phyloP scores from a whole-genome alignment of 192 early-diverging fungal species.

The Funneliformis geosporum region DNA sequence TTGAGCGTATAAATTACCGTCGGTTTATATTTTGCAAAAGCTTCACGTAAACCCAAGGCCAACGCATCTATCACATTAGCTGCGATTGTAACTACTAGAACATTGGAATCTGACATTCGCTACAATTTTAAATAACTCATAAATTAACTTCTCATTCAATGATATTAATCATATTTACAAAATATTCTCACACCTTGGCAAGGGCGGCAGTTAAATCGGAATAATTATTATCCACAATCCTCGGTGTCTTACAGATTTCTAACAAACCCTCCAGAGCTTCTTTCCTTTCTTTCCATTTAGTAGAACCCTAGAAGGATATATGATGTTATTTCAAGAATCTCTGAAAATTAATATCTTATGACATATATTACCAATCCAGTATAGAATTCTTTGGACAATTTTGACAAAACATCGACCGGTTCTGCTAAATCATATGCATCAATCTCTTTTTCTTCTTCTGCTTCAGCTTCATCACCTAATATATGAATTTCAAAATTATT shows the following conservation, averaged over 20 bases:
- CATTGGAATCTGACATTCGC: slow-evolving; percentile 85
- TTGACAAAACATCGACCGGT: slow-evolving; percentile 86
- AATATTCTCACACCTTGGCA: slow-evolving; percentile 63
- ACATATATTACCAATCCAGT: slow-evolving; percentile 50
- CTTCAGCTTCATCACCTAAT: slow-evolving; percentile 39
- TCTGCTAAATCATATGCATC: slow-evolving; percentile 85
- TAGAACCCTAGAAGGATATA: slow-evolving; percentile 51
- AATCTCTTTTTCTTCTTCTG: slow-evolving; percentile 57
- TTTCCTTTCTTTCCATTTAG: slow-evolving; percentile 98
- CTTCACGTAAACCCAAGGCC: slow-evolving; percentile 74
- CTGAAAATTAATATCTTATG: neutral
- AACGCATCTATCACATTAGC: slow-evolving; percentile 84
- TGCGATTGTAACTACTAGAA: slow-evolving; percentile 76
- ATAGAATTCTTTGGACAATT: slow-evolving; percentile 83
- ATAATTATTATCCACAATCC: slow-evolving; percentile 74
- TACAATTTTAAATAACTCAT: slow-evolving; percentile 33
- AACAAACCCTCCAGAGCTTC: slow-evolving; percentile 82
- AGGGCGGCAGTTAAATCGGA: slow-evolving; percentile 81
- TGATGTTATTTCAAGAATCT: neutral
- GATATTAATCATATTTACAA: neutral
- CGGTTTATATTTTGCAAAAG: slow-evolving; percentile 78
- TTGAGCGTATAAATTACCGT: slow-evolving; percentile 48
- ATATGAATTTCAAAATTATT: neutral
- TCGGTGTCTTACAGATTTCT: slow-evolving; percentile 68
- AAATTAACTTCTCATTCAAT: slow-evolving; percentile 1